These are phyloP conservation scores for Rhipidocladum racemiflorum DNA, from an alignment of 176 grass and related monocot genomes.

Conservation along the genomic window DNA sequence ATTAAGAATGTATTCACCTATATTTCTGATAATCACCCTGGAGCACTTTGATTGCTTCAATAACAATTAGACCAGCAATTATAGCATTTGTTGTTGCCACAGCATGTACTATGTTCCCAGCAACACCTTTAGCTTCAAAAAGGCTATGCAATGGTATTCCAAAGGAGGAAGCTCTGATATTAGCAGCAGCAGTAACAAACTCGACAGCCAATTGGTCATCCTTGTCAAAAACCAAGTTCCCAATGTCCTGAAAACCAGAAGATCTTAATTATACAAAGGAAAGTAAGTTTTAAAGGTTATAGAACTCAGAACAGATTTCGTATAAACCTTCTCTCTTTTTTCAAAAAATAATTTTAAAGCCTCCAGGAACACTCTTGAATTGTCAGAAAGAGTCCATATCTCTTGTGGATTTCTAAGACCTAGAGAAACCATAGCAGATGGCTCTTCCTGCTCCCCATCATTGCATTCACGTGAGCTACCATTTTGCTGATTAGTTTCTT, in stretches of 20 bases:
- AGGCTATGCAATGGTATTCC: slow-evolving; percentile 90
- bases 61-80: slow-evolving; percentile 93
- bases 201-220: slow-evolving; percentile 97
- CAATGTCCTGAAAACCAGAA: slow-evolving; percentile 66
- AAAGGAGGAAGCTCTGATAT: slow-evolving; percentile 96
- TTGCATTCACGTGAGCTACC: slow-evolving; percentile 31
- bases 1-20: slow-evolving; percentile 46
- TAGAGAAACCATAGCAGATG: slow-evolving; percentile 69
- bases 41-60: slow-evolving; percentile 96
- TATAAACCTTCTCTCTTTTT: slow-evolving; percentile 72
- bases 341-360: slow-evolving; percentile 78
- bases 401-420: slow-evolving; percentile 88
- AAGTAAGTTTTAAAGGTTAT: background rate
- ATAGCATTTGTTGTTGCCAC: slow-evolving; percentile 98
- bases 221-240: slow-evolving; percentile 87
- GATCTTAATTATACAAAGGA: background rate
- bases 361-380: slow-evolving; percentile 89
- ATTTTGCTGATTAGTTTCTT: slow-evolving; percentile 53
- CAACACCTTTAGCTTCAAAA: slow-evolving; percentile 98
- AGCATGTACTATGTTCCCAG: slow-evolving; percentile 99
- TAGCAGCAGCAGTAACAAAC: slow-evolving; percentile 90
- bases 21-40: slow-evolving; percentile 64
- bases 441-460: slow-evolving; percentile 33
- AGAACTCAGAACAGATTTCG: background rate
- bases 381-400: slow-evolving; percentile 83